Percentiles rank a stretch among this genome's conserved stretches.
phyloP scores from a whole-genome alignment of 176 grass and related monocot genomes.

The Tillandsia leiboldiana region DNA sequence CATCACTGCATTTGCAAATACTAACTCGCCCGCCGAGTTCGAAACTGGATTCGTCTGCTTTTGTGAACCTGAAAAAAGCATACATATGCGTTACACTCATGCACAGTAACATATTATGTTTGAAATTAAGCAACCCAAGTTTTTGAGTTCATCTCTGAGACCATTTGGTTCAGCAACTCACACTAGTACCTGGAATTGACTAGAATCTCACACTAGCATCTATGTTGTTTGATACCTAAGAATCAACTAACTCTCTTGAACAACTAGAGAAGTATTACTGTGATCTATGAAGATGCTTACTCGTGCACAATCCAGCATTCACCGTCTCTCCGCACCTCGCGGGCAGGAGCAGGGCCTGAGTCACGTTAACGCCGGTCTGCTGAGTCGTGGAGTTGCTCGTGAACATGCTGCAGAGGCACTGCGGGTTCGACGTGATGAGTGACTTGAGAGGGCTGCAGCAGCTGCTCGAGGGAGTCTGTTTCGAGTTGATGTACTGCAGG shows the following conservation, averaged over 20 bases:
- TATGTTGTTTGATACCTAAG: constrained; percentile 10
- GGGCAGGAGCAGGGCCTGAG: constrained; percentile 9
- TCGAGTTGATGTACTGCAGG: constrained; percentile 22
- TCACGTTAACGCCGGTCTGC: constrained; percentile 20
- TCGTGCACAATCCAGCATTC: constrained; percentile 13
- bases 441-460: constrained; percentile 24
- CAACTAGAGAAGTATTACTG: neutral
- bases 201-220: no score
- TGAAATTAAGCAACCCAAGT: no score
- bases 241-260: neutral
- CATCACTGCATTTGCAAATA: constrained; percentile 3
- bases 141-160: no score
- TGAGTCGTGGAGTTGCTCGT: constrained; percentile 2
- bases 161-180: no score
- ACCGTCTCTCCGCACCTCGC: constrained; percentile 24
- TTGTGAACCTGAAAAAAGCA: constrained; percentile 4
- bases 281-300: neutral
- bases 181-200: no score
- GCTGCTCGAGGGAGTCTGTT: constrained; percentile 16
- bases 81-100: neutral
- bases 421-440: constrained; percentile 10
- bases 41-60: constrained; percentile 17
- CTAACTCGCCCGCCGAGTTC: constrained; percentile 15
- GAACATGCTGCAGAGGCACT: constrained; percentile 25
- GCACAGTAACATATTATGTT: no score